Evolutionary conservation across 306 rosid genomes (phyloP), one percentile per base, ranked within the genome.

Genomic region (Nissolia schottii): DNA sequence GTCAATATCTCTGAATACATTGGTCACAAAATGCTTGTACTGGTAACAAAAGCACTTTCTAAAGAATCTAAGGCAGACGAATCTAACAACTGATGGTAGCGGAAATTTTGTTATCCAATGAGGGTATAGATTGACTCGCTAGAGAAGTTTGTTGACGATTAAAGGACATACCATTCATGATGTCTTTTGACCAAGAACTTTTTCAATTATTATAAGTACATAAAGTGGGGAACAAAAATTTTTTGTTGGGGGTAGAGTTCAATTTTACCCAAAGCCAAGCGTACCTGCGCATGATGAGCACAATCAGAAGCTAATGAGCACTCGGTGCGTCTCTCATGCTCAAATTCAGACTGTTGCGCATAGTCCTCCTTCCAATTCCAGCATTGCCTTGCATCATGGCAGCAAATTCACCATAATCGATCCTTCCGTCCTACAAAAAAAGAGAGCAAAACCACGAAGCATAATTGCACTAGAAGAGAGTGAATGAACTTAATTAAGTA

Each of bases 371-470:
- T 80, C 98, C 98, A 59, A 92, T 49, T 58, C 91, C 91, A 43
- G 85, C 84, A 73, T 90, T 92, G 67, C 98, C 98, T 77, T 85
- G 96, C 98, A 92, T 92, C 98, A 92, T 92, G 63, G 98, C 98
- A 58, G 87, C 90, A 77, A 92, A 92, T 73, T 92, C 98, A 64
- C 98, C 85, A 38, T 92, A 92, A 79, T 92, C 98, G 9, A 92
- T 92, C 77, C 95, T 88, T 82, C 98, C 98, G 77, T 92, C 98
- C 98, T 92, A 76, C 23, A 67, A 49, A 57, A 46, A 16, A 73
- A 53, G 61, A 7, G 48, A 81, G 29, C 63, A 77, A 37, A 73
- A 65, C 41, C 72, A 53, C 71, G 54, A 64, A 67, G 73, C 70
- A 76, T 60, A 69, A 68, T 11, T 67, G 41, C 20, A 67, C 40